Evolutionary conservation across 306 rosid genomes (phyloP).

Genomic region (Canavalia gladiata): DNA sequence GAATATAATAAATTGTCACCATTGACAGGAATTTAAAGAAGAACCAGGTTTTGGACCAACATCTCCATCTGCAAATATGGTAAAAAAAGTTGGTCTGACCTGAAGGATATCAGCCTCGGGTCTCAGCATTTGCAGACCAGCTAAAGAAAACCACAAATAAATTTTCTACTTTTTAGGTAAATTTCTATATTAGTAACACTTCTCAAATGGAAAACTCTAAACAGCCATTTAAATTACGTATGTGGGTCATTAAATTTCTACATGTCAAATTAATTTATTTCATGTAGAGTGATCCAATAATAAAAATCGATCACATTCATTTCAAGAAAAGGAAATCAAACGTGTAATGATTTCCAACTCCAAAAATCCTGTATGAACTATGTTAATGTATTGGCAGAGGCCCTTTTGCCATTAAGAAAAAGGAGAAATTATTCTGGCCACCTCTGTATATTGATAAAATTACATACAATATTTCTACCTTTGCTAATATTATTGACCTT

Average conservation of each 20-base stretch:
- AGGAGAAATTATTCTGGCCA: too few relatives aligned
- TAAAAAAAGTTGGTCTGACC: constrained; percentile 4
- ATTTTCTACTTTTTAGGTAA: neutral
- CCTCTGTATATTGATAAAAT: too few relatives aligned
- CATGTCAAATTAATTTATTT: neutral
- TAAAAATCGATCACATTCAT: neutral
- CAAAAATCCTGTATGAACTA: neutral
- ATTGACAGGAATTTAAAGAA: neutral
- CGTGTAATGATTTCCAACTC: constrained; percentile 38
- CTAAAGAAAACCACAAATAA: neutral
- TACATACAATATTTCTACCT: too few relatives aligned
- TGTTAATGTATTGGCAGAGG: neutral
- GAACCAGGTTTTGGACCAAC: constrained; percentile 30
- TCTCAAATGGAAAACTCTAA: neutral
- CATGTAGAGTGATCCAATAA: neutral
- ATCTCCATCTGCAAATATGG: constrained; percentile 29
- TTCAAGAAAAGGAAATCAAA: neutral
- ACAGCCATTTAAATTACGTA: neutral
- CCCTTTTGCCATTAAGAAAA: neutral
- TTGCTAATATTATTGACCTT: too few relatives aligned
- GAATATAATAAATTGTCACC: neutral
- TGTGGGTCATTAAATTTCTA: neutral
- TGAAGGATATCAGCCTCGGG: neutral
- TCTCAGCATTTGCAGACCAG: constrained; percentile 36
- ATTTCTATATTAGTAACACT: neutral